Evolutionary conservation across 768 basidiomycete genomes (phyloP), one percentile per base, ranked within the genome.

Genomic region (Leccinum subtestaceum): DNA sequence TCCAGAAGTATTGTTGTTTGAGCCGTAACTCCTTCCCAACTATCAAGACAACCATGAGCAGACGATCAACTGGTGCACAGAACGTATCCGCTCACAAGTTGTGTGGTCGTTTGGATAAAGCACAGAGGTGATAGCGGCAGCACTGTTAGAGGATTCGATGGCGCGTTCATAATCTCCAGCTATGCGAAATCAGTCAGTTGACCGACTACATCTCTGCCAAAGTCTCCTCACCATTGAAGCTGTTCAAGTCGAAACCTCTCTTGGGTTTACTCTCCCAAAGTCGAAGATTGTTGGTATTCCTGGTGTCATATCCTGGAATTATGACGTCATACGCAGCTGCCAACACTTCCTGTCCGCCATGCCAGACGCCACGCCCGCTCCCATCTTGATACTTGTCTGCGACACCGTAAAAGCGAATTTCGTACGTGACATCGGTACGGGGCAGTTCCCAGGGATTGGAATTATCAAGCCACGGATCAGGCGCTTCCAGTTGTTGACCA

Each of bases 1-100:
- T 93, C 93, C 93, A 90, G 77, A 97, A 92, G 76, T 95, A 95
- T 77, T 99, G 96, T 67, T 98, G 96, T 78, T 96, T 95, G 64
- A 98, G 81, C 56, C 96, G 86, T 23, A 93, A 76, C 70, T 93
- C 91, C 68, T 93, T 93, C 57, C 92, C 92, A 58, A 90, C 90
- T 91, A 60, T 23, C 60, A 45, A 51, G 11, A 17, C 56, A 46
- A 55, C 9, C 21, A 38, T 66, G 34, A 55, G 51, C 47, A 40
- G 45, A 19, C 5, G 17, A 32, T 25, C 12, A 56, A 25, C 8
- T 0, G 0, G 25, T 21, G 32, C 12, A 27, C 7, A 1, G 45
- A 48, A 55, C 7, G 46, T 40, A 15, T 51, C 7, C 48, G 32
- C 81, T 69, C 71, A 84, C 82, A 84, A 7, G 78, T 75, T 74